Evolutionary conservation across 2,329 filamentous ascomycete genomes (phyloP).

Genomic region (Pseudocercospora macadamiae): DNA sequence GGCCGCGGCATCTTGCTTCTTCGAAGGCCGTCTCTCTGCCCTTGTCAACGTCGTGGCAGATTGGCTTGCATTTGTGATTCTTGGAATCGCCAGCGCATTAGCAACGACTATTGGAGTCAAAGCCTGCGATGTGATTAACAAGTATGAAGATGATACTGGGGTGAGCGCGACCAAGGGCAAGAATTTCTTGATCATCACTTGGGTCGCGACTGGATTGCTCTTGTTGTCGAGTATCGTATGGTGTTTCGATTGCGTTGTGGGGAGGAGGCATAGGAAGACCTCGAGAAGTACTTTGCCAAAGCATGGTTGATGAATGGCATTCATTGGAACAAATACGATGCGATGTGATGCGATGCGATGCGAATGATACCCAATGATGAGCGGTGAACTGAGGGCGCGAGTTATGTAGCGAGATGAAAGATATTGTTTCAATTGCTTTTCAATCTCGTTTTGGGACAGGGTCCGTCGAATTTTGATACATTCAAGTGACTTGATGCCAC

Average conservation of each 20-base stretch:
- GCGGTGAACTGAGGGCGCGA: neutral
- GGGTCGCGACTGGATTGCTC: constrained; percentile 54
- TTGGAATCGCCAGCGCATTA: constrained; percentile 75
- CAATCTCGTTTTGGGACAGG: too few species aligned
- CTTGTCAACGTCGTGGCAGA: constrained; percentile 55
- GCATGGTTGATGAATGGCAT: constrained; percentile 5
- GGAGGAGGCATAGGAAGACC: constrained; percentile 8
- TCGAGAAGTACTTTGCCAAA: neutral
- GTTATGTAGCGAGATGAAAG: neutral
- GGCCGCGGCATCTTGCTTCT: constrained; percentile 50
- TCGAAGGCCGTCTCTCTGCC: constrained; percentile 49
- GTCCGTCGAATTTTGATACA: too few species aligned
- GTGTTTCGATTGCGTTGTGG: constrained; percentile 30
- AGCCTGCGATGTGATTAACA: constrained; percentile 56
- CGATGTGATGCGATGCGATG: neutral
- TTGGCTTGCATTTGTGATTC: constrained; percentile 57
- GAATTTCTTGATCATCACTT: constrained; percentile 63
- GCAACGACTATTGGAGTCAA: constrained; percentile 65
- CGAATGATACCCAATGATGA: neutral
- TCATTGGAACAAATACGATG: neutral
- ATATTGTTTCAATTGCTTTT: too few species aligned
- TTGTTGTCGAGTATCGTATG: constrained; percentile 34
- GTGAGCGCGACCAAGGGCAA: constrained; percentile 54
- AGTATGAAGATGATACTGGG: constrained; percentile 55
- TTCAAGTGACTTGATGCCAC: too few species aligned